phyloP scores from a whole-genome alignment of 2,329 filamentous ascomycete genomes.

The Pseudogymnoascus pannorum region DNA sequence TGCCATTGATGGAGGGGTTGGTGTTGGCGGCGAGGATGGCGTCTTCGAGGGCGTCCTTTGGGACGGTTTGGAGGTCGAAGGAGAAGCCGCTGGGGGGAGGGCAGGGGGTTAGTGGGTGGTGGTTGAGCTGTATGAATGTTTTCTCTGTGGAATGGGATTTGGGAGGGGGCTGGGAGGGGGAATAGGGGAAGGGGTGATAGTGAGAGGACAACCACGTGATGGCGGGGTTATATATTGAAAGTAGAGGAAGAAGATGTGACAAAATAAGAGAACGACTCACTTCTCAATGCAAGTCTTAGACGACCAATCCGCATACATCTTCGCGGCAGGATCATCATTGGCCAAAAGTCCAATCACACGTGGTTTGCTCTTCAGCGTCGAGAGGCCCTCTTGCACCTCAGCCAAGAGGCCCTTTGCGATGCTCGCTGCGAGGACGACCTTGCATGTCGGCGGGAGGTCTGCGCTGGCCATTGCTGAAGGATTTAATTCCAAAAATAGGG shows the following conservation, averaged over 20 bases:
- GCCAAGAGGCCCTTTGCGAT: constrained; percentile 75
- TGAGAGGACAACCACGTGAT: background rate
- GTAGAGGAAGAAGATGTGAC: background rate
- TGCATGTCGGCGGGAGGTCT: constrained; percentile 54
- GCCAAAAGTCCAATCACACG: constrained; percentile 86
- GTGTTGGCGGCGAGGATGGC: constrained; percentile 78
- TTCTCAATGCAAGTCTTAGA: constrained; percentile 94
- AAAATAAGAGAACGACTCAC: constrained; percentile 48
- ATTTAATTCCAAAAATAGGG: background rate
- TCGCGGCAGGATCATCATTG: constrained; percentile 81
- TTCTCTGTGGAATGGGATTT: background rate
- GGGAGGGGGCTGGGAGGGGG: background rate
- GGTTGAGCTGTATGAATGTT: no score
- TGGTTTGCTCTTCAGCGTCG: constrained; percentile 64
- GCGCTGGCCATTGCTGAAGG: constrained; percentile 11
- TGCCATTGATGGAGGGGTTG: constrained; percentile 69
- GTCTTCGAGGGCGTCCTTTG: constrained; percentile 86
- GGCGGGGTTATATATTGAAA: background rate
- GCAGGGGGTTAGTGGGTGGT: background rate
- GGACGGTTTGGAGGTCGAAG: constrained; percentile 76
- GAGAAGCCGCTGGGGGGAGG: constrained; percentile 69
- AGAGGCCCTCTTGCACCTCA: constrained; percentile 71
- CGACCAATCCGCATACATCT: constrained; percentile 95
- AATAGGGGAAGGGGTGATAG: no score
- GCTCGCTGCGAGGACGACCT: constrained; percentile 81